These are phyloP conservation scores for Hyphodiscus hymeniophilus DNA, from an alignment of 495 filamentous ascomycete species.

Conservation along the genomic window DNA sequence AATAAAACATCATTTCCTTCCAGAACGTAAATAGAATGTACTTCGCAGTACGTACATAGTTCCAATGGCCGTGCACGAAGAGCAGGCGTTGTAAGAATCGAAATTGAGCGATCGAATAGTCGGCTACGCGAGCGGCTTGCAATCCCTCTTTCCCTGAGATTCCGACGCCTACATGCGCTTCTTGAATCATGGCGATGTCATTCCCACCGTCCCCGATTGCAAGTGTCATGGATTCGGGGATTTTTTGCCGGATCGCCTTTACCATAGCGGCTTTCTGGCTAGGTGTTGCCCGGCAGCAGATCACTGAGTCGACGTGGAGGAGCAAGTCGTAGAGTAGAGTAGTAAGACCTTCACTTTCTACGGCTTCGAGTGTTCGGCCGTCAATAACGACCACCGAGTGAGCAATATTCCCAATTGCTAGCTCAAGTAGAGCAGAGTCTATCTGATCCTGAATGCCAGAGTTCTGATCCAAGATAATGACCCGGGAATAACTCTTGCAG, in stretches of 20 bases:
- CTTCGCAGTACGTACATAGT: conserved; percentile 80
- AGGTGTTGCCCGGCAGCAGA: conserved; percentile 85
- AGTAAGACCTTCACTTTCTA: conserved; percentile 54
- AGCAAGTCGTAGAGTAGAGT: conserved; percentile 72
- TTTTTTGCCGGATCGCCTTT: conserved; percentile 58
- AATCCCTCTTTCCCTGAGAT: conserved; percentile 90
- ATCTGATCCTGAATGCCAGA: conserved; percentile 50
- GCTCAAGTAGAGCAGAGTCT: conserved; percentile 42
- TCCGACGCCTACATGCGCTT: conserved; percentile 87
- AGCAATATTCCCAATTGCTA: conserved; percentile 39
- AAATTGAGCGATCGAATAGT: conserved; percentile 90
- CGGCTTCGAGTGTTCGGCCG: conserved; percentile 65
- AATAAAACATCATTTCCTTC: conserved; percentile 77
- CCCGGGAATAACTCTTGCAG: conserved; percentile 74
- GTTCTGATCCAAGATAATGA: conserved; percentile 67
- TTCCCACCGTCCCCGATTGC: conserved; percentile 93
- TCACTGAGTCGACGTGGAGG: conserved; percentile 72
- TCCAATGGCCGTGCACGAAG: conserved; percentile 94
- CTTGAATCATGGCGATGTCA: conserved; percentile 94
- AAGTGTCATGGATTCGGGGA: conserved; percentile 67
- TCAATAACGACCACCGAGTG: conserved; percentile 86
- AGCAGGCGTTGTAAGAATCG: conserved; percentile 80
- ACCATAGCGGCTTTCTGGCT: conserved; percentile 85
- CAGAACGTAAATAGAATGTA: conserved; percentile 86
- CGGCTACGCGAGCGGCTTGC: conserved; percentile 81